phyloP scores from a whole-genome alignment of 768 basidiomycete genomes.

The Hygrocybe punicea region DNA sequence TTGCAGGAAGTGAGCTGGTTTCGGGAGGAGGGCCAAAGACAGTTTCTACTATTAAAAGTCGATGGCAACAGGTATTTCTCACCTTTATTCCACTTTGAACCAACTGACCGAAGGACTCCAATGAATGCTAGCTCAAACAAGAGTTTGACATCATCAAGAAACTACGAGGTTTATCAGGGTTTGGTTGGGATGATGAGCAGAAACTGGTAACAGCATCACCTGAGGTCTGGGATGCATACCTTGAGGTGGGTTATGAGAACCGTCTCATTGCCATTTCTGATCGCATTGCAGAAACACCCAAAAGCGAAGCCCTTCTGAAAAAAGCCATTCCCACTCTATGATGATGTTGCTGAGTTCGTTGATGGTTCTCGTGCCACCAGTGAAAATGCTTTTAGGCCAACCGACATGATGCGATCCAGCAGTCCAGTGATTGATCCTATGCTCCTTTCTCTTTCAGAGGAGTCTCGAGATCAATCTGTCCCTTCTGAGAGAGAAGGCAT shows the following conservation, averaged over 20 bases:
- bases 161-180: too few relatives aligned
- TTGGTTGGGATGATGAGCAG: too few relatives aligned
- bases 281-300: slow-evolving; percentile 1
- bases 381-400: not conserved
- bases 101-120: too few relatives aligned
- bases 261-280: not conserved
- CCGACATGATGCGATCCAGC: not conserved
- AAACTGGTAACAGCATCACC: too few relatives aligned
- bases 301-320: not conserved
- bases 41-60: not conserved
- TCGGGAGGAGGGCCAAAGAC: not conserved
- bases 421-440: not conserved
- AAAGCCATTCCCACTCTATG: slow-evolving; percentile 1
- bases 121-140: too few relatives aligned
- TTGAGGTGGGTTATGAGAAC: not conserved
- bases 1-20: not conserved
- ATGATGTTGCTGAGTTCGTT: not conserved
- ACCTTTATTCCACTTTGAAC: too few relatives aligned
- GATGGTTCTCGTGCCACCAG: not conserved
- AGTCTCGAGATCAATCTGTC: not conserved
- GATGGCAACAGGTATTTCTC: not conserved
- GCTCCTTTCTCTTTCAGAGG: not conserved
- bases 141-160: too few relatives aligned
- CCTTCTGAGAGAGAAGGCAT: not conserved
- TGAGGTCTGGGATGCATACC: not conserved